phyloP scores from a whole-genome alignment of 1,284 basidiomycete genomes.

The Trichosporon coremiiforme region DNA sequence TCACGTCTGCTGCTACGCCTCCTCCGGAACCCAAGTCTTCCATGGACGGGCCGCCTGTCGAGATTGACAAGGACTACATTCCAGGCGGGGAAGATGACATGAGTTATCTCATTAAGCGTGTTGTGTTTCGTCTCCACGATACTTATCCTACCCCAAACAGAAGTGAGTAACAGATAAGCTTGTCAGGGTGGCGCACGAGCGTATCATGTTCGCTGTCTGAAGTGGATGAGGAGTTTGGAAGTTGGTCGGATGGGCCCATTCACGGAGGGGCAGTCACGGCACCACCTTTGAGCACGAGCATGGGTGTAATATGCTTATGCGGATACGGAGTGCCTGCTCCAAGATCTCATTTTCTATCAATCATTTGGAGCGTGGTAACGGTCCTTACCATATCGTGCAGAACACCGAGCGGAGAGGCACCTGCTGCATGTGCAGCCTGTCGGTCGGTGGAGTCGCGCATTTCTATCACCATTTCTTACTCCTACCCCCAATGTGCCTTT shows the following conservation, averaged over 20 bases:
- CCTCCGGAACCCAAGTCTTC: conserved; percentile 50
- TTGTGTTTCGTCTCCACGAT: conserved; percentile 97
- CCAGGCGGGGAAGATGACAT: conserved; percentile 82
- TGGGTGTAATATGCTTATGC: conserved; percentile 2
- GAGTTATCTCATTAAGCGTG: conserved; percentile 86
- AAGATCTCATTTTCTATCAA: not conserved
- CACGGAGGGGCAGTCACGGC: not conserved
- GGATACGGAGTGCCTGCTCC: not conserved
- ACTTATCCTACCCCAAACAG: conserved; percentile 89
- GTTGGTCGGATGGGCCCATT: not conserved
- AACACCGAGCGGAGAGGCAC: not conserved
- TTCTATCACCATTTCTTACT: not conserved
- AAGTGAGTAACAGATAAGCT: conserved; percentile 63
- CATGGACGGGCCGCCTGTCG: conserved; percentile 33
- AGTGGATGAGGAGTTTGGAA: not conserved
- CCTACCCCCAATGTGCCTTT: not conserved
- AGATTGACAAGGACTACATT: conserved; percentile 48
- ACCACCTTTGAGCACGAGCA: conserved; percentile 9
- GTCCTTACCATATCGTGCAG: not conserved
- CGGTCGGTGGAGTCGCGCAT: not conserved
- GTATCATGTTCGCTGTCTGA: not conserved
- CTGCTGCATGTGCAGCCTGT: not conserved
- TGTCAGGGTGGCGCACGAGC: not conserved
- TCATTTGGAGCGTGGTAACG: not conserved
- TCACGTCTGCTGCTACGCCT: conserved; percentile 65